Conservation (phyloP, 257 asterid genomes). For the Nicotiana attenuata region DNA sequence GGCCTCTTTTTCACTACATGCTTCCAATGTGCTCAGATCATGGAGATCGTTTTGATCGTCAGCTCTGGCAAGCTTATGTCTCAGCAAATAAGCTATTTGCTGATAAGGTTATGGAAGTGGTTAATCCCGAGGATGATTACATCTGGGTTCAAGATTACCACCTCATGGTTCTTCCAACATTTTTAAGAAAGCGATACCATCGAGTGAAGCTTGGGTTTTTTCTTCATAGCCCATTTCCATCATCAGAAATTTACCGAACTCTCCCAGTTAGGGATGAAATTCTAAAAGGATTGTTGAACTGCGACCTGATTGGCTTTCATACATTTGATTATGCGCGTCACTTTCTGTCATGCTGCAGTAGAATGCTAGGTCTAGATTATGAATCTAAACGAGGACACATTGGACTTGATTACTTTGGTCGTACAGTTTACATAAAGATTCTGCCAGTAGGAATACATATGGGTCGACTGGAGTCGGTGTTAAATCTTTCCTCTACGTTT, state of each 20-base stretch:
- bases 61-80: constrained; percentile 84
- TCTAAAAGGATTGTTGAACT: constrained; percentile 68
- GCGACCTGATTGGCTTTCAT: constrained; percentile 83
- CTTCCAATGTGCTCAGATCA: constrained; percentile 86
- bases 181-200: constrained; percentile 75
- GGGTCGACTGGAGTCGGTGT: constrained; percentile 76
- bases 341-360: constrained; percentile 86
- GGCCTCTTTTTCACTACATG: constrained; percentile 98
- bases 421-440: constrained; percentile 79
- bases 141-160: constrained; percentile 93
- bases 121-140: constrained; percentile 79
- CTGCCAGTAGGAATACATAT: constrained; percentile 88
- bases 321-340: constrained; percentile 94
- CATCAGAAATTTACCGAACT: constrained; percentile 88
- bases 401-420: constrained; percentile 88
- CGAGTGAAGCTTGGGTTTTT: constrained; percentile 84
- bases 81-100: constrained; percentile 79
- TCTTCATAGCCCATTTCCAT: constrained; percentile 93
- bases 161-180: constrained; percentile 88
- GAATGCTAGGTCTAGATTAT: constrained; percentile 87
- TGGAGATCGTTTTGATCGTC: constrained; percentile 83
- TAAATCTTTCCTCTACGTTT: constrained; percentile 57
- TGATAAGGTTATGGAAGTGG: constrained; percentile 79
- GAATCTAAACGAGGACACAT: constrained; percentile 92
- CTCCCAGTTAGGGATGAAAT: constrained; percentile 85